phyloP scores from a whole-genome alignment of 352 stramenopile species.

The Albugo candida region DNA sequence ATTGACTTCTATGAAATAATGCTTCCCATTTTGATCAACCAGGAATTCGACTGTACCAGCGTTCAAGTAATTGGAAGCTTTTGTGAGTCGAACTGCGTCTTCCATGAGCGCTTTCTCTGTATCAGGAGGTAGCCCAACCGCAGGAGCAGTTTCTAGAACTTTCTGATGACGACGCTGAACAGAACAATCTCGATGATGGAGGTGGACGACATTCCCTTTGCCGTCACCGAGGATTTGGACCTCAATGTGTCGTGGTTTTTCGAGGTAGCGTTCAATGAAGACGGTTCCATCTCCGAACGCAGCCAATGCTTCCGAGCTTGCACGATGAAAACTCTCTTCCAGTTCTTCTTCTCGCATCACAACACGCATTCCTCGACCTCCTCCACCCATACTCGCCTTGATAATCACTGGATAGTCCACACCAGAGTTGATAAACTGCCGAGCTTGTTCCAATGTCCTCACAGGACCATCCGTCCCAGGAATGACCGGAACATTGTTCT shows the following conservation, averaged over 20 bases:
- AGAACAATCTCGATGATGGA: slow-evolving; percentile 95
- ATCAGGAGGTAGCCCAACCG: slow-evolving; percentile 55
- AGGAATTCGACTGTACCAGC: slow-evolving; percentile 98
- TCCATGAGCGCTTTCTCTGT: slow-evolving; percentile 85
- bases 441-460: slow-evolving; percentile 69
- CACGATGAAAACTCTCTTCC: slow-evolving; percentile 73
- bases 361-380: slow-evolving; percentile 93
- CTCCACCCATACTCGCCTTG: slow-evolving; percentile 94
- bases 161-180: slow-evolving; percentile 98
- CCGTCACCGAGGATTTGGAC: slow-evolving; percentile 94
- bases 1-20: slow-evolving; percentile 99
- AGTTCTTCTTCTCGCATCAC: slow-evolving; percentile 70
- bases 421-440: slow-evolving; percentile 77
- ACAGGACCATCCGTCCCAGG: slow-evolving; percentile 83
- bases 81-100: slow-evolving; percentile 81
- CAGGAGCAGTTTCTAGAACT: slow-evolving; percentile 89
- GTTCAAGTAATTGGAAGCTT: slow-evolving; percentile 87
- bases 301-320: slow-evolving; percentile 68
- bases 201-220: slow-evolving; percentile 86
- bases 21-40: slow-evolving; percentile 79
- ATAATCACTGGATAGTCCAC: slow-evolving; percentile 94
- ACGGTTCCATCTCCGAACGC: slow-evolving; percentile 89
- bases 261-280: slow-evolving; percentile 93
- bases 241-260: slow-evolving; percentile 92
- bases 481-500: slow-evolving; percentile 76